Evolutionary conservation across 257 asterid genomes (phyloP).

Genomic region (Coffea eugenioides): DNA sequence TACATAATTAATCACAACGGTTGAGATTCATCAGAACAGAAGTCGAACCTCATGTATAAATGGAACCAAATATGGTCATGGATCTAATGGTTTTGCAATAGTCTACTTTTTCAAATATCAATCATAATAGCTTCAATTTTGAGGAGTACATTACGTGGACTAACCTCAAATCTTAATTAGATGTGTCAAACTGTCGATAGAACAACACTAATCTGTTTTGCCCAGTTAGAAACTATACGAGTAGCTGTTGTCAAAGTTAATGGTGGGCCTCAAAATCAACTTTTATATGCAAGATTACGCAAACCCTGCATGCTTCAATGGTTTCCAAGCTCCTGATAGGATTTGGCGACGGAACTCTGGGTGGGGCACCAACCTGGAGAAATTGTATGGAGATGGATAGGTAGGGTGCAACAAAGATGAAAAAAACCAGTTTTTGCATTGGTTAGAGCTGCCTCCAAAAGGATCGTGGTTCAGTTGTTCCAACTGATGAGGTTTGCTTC

Average conservation of each 20-base stretch:
- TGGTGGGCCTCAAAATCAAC: background rate
- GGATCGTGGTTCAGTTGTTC: conserved; percentile 23
- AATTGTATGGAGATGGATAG: conserved; percentile 8
- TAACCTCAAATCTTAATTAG: no score
- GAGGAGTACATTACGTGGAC: background rate
- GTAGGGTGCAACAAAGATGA: conserved; percentile 9
- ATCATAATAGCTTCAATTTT: no score
- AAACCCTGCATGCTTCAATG: background rate
- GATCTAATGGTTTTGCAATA: background rate
- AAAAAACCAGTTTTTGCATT: conserved; percentile 14
- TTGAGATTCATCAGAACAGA: no score
- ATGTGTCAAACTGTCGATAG: background rate
- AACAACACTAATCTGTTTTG: background rate
- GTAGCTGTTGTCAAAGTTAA: background rate
- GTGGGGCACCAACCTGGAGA: conserved; percentile 43
- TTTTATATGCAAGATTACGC: background rate
- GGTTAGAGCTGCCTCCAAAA: conserved; percentile 17
- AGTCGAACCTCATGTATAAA: no score
- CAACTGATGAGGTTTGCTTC: background rate
- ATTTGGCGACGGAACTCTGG: conserved; percentile 36
- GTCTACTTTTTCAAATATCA: background rate
- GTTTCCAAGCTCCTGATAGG: conserved; percentile 1
- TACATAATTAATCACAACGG: no score
- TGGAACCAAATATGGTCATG: background rate
- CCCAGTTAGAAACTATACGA: background rate